These are phyloP conservation scores for Pseudocercospora pini-densiflorae DNA, from an alignment of 2,329 filamentous ascomycete species.

Conservation along the genomic window DNA sequence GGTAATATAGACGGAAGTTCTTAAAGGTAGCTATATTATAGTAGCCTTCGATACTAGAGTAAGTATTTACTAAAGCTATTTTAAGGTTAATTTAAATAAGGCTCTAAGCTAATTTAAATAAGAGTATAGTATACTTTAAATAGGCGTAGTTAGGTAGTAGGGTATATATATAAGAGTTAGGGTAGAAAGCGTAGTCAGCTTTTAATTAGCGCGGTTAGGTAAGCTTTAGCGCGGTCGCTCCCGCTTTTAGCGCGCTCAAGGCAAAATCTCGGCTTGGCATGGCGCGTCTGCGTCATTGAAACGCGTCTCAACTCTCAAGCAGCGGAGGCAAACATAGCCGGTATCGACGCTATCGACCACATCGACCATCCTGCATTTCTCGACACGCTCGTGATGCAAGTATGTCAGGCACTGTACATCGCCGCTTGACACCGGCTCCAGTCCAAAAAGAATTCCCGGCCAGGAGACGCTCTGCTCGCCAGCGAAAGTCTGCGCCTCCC, in stretches of 20 bases:
- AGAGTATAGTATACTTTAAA: no score
- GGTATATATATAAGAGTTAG: no score
- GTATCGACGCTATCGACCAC: neutral
- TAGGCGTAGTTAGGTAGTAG: no score
- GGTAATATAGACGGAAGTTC: no score
- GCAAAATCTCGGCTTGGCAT: neutral
- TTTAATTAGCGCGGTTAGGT: no score
- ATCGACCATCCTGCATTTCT: neutral
- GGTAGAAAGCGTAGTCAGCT: no score
- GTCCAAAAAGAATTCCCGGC: conserved; percentile 20
- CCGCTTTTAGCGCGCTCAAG: neutral
- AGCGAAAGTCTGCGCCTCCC: conserved; percentile 13
- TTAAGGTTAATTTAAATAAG: no score
- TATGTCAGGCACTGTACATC: conserved; percentile 21
- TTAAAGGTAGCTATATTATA: no score
- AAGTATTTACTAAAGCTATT: no score
- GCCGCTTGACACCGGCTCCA: conserved; percentile 19
- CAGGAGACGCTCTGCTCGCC: conserved; percentile 14
- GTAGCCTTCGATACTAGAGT: no score
- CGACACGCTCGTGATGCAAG: neutral
- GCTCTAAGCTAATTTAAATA: no score
- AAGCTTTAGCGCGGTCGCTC: no score
- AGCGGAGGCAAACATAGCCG: neutral
- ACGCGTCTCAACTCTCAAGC: neutral
- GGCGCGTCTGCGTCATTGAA: neutral